phyloP scores from a whole-genome alignment of 768 basidiomycete species.

The Tylopilus subfusipes region DNA sequence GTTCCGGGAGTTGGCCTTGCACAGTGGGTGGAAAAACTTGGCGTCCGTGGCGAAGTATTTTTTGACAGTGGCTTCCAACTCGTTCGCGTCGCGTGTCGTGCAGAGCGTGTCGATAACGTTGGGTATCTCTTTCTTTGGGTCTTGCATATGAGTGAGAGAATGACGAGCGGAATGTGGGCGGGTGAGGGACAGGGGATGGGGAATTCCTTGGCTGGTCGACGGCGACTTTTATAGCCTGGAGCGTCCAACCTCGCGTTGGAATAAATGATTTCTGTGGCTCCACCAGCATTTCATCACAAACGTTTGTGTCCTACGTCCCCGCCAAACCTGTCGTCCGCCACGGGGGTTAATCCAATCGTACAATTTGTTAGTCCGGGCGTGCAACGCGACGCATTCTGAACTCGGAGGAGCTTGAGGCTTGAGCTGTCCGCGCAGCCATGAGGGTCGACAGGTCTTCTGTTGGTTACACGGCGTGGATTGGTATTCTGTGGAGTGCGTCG shows the following conservation, averaged over 20 bases:
- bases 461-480: neutral
- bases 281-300: slow-evolving; percentile 6
- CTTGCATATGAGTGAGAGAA: slow-evolving; percentile 43
- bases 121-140: slow-evolving; percentile 50
- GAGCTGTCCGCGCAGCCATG: neutral
- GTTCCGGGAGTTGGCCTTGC: slow-evolving; percentile 52
- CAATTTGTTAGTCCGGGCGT: neutral
- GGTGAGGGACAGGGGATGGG: neutral
- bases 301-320: neutral
- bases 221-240: slow-evolving; percentile 18
- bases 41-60: slow-evolving; percentile 55
- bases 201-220: neutral
- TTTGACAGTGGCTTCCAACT: slow-evolving; percentile 44
- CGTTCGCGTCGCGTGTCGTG: slow-evolving; percentile 45
- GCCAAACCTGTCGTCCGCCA: neutral
- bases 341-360: neutral
- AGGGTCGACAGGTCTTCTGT: neutral
- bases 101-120: slow-evolving; percentile 44
- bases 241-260: neutral
- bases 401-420: neutral
- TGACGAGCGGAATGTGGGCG: neutral
- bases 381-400: neutral
- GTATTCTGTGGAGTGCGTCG: neutral
- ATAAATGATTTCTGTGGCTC: neutral
- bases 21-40: slow-evolving; percentile 57